Conservation (phyloP, 2,329 filamentous ascomycete species). For the Podosphaera xanthii region DNA sequence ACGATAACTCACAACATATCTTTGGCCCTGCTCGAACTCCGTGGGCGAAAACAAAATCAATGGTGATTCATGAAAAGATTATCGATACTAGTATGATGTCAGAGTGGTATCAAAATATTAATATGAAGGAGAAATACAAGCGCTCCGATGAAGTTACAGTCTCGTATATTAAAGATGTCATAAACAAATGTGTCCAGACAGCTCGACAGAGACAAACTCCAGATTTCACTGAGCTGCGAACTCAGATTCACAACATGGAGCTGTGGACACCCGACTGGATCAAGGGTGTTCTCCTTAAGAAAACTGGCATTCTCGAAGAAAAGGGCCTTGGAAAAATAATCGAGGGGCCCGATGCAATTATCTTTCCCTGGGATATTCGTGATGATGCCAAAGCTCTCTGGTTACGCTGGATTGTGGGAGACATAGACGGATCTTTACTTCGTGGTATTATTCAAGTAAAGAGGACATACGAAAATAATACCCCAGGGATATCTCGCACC, state of each 20-base stretch:
- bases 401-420: constrained; percentile 20
- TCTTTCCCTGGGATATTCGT: constrained; percentile 23
- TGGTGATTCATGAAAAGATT: neutral
- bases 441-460: constrained; percentile 12
- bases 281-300: constrained; percentile 7
- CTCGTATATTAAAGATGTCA: neutral
- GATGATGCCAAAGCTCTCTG: constrained; percentile 24
- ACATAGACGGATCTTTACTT: constrained; percentile 23
- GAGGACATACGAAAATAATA: constrained; percentile 5
- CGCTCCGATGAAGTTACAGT: neutral
- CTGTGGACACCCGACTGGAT: constrained; percentile 10
- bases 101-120: neutral
- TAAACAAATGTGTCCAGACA: neutral
- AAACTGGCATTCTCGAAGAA: constrained; percentile 13
- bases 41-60: neutral
- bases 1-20: neutral
- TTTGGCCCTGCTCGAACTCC: neutral
- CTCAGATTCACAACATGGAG: constrained; percentile 12
- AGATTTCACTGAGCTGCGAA: neutral
- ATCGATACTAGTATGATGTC: neutral
- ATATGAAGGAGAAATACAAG: neutral
- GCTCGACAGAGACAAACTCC: neutral
- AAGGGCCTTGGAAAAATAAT: constrained; percentile 22
- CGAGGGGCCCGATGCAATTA: constrained; percentile 7
- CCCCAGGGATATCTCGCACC: constrained; percentile 3